These are phyloP conservation scores for Psilocybe sp. DNA, from an alignment of 768 basidiomycete genomes.

Conservation along the genomic window DNA sequence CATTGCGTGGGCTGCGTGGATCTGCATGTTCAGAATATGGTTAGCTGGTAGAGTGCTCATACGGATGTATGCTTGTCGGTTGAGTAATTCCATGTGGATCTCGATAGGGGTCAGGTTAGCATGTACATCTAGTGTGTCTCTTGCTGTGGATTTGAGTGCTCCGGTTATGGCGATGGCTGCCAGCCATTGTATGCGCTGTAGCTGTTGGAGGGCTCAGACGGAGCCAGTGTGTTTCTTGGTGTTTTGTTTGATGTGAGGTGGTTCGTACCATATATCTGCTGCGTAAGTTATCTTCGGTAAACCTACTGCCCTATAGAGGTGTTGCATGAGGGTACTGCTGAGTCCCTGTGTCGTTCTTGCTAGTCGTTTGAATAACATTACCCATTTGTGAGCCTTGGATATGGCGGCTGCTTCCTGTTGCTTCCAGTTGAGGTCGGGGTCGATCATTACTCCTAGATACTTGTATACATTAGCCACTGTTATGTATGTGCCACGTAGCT, in stretches of 20 bases:
- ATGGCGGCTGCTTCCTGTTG: constrained; percentile 8
- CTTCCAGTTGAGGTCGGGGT: constrained; percentile 14
- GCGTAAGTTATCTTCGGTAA: neutral
- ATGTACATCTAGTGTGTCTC: constrained; percentile 13
- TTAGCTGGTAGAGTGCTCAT: no score
- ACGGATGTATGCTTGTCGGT: neutral
- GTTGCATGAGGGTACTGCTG: neutral
- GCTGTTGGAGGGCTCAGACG: neutral
- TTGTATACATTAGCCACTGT: constrained; percentile 2
- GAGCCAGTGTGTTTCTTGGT: neutral
- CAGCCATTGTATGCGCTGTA: neutral
- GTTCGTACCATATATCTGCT: neutral
- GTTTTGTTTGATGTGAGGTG: neutral
- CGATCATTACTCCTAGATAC: constrained; percentile 14
- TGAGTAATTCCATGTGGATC: neutral
- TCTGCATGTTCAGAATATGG: no score
- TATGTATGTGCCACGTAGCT: neutral
- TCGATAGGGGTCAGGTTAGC: neutral
- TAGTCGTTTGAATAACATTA: neutral
- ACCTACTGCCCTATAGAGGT: neutral
- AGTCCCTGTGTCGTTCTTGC: neutral
- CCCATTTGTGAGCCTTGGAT: constrained; percentile 1
- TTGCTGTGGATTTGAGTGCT: constrained; percentile 13
- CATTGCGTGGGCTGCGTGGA: no score
- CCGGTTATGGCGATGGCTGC: constrained; percentile 10